Percentiles rank a stretch among this genome's conserved stretches.
These are phyloP conservation scores for Trifolium dubium DNA, from an alignment of 306 rosid genomes.

Conservation along the genomic window DNA sequence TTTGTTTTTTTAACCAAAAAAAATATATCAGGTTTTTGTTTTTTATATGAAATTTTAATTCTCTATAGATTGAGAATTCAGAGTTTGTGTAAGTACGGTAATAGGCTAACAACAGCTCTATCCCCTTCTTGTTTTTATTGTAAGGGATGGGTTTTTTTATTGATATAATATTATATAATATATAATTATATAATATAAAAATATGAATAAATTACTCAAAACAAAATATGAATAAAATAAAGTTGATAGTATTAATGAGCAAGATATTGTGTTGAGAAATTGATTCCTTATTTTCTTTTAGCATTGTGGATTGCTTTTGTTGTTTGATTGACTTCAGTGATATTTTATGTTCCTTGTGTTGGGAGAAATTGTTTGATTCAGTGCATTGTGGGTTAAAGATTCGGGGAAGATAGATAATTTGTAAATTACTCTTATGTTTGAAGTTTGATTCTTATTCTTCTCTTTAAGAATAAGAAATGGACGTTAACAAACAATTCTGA, in stretches of 20 bases:
- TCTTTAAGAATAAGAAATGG: conserved; percentile 41
- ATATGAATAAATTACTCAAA: conserved; percentile 19
- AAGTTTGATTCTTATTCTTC: conserved; percentile 43
- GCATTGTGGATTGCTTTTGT: conserved; percentile 10
- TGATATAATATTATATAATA: conserved; percentile 49
- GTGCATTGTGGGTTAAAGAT: conserved; percentile 5
- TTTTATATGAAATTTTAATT: conserved; percentile 18
- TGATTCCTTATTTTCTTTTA: conserved; percentile 16
- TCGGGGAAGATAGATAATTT: conserved; percentile 34
- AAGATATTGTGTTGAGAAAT: neutral
- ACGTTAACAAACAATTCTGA: conserved; percentile 39
- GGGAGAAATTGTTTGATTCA: conserved; percentile 22
- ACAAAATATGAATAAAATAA: conserved; percentile 31
- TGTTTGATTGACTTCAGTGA: conserved; percentile 19
- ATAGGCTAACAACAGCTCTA: conserved; percentile 36
- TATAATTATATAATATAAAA: conserved; percentile 42
- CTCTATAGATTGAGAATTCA: conserved; percentile 43
- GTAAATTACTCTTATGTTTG: conserved; percentile 37
- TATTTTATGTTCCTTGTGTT: conserved; percentile 14
- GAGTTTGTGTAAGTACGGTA: conserved; percentile 39
- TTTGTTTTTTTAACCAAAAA: neutral
- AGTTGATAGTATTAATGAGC: conserved; percentile 1
- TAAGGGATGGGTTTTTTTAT: conserved; percentile 53
- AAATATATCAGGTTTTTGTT: conserved; percentile 6
- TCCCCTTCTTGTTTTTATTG: conserved; percentile 71